phyloP scores from a whole-genome alignment of 768 basidiomycete species.

The Termitomyces sp. region DNA sequence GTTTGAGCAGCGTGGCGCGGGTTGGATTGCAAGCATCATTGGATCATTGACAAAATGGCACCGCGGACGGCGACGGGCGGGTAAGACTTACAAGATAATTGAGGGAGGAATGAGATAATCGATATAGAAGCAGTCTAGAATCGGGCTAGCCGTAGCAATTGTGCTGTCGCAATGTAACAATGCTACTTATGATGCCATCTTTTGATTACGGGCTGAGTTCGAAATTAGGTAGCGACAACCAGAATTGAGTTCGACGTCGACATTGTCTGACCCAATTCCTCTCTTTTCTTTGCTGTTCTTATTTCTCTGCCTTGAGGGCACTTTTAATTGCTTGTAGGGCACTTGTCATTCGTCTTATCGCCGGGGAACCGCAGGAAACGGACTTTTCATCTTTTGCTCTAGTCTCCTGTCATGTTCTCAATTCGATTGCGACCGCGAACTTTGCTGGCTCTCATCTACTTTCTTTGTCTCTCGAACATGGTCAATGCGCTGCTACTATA shows the following conservation, averaged over 20 bases:
- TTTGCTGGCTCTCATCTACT: slow-evolving; percentile 33
- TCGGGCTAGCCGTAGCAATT: background rate
- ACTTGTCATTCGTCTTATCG: slow-evolving; percentile 25
- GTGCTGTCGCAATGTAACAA: background rate
- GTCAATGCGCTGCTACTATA: slow-evolving; percentile 32
- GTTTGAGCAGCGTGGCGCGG: slow-evolving; percentile 77
- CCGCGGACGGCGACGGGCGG: slow-evolving; percentile 41
- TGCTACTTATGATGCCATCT: slow-evolving; percentile 3
- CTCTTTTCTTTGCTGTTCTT: slow-evolving; percentile 19
- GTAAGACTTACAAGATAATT: slow-evolving; percentile 82
- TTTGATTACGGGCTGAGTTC: slow-evolving; percentile 19
- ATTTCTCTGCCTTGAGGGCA: slow-evolving; percentile 35
- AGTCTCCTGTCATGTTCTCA: slow-evolving; percentile 28
- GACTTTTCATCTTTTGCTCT: slow-evolving; percentile 30
- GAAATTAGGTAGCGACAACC: slow-evolving; percentile 6
- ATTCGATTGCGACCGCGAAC: slow-evolving; percentile 22
- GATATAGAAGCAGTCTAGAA: background rate
- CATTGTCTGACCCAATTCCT: slow-evolving; percentile 14
- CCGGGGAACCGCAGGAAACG: slow-evolving; percentile 48
- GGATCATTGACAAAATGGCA: slow-evolving; percentile 38
- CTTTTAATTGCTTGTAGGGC: slow-evolving; percentile 37
- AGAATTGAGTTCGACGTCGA: slow-evolving; percentile 8
- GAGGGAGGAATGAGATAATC: slow-evolving; percentile 58
- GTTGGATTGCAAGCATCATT: slow-evolving; percentile 48
- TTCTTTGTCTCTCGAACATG: slow-evolving; percentile 26